These are phyloP conservation scores for Auricularia auricula-judae DNA, from an alignment of 768 basidiomycete genomes.

Conservation along the genomic window DNA sequence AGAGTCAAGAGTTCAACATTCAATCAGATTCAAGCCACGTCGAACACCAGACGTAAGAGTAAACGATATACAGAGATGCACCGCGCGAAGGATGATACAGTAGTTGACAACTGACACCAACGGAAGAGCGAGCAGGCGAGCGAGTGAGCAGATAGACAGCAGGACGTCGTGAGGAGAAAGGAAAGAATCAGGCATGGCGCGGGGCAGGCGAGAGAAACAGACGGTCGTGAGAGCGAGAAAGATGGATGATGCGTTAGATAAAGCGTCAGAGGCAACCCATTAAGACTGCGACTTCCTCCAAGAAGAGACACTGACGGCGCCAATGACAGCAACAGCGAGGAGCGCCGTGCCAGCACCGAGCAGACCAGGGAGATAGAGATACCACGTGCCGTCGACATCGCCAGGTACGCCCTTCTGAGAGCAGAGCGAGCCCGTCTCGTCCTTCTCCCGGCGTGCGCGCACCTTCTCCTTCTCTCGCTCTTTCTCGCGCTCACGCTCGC, in stretches of 20 bases:
- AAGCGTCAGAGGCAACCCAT: background rate
- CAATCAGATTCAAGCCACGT: too few species aligned
- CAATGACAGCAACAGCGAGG: slow-evolving; percentile 67
- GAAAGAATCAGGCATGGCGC: too few species aligned
- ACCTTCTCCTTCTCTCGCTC: slow-evolving; percentile 3
- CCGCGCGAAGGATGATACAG: background rate
- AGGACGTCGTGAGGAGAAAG: too few species aligned
- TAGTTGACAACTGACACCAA: background rate
- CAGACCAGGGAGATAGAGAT: slow-evolving; percentile 64
- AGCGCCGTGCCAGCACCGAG: slow-evolving; percentile 79
- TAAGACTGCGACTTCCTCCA: slow-evolving; percentile 33
- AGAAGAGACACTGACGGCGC: slow-evolving; percentile 63
- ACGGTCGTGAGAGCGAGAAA: background rate
- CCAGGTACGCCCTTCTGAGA: slow-evolving; percentile 28
- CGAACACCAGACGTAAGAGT: too few species aligned
- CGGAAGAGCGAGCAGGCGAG: too few species aligned
- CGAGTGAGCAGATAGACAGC: too few species aligned
- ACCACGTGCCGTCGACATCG: slow-evolving; percentile 60
- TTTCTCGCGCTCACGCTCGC: slow-evolving; percentile 4
- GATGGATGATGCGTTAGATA: background rate
- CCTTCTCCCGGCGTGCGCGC: slow-evolving; percentile 12
- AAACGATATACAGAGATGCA: too few species aligned
- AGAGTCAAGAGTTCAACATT: too few species aligned
- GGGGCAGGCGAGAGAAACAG: too few species aligned
- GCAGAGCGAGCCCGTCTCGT: slow-evolving; percentile 24